Percentiles rank a stretch among this genome's conserved stretches.
phyloP scores from a whole-genome alignment of 1,284 basidiomycete genomes.

The Melampsora larici-populina region DNA sequence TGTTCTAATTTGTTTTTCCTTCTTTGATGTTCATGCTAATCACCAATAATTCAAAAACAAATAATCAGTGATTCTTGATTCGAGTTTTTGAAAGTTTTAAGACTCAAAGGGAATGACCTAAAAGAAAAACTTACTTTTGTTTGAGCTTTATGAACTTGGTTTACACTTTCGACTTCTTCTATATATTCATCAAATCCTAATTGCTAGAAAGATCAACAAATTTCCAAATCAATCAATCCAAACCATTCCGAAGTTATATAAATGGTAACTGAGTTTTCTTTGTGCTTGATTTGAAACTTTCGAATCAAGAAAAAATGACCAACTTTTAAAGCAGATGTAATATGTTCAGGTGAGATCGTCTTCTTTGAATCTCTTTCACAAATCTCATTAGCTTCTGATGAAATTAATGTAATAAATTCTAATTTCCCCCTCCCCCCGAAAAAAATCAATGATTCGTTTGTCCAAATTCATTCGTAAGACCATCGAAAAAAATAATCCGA shows the following conservation, averaged over 20 bases:
- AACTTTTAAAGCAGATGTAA: conserved; percentile 84
- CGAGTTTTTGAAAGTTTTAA: neutral
- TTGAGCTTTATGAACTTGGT: conserved; percentile 91
- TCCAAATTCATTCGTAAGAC: too few species aligned
- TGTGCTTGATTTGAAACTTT: neutral
- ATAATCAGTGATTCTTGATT: conserved; percentile 5
- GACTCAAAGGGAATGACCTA: too few species aligned
- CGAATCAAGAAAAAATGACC: too few species aligned
- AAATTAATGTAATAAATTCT: conserved; percentile 98
- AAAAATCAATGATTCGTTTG: too few species aligned
- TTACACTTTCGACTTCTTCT: conserved; percentile 81
- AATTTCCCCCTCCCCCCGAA: neutral
- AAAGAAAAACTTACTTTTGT: conserved; percentile 63
- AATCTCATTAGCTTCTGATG: conserved; percentile 95
- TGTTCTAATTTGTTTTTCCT: conserved; percentile 45
- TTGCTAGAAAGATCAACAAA: conserved; percentile 58
- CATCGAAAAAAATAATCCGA: too few species aligned
- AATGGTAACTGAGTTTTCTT: too few species aligned
- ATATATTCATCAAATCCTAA: conserved; percentile 86
- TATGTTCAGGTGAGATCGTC: conserved; percentile 97
- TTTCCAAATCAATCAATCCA: too few species aligned
- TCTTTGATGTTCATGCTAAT: conserved; percentile 35
- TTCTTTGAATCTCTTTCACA: conserved; percentile 99
- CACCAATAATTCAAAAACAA: neutral
- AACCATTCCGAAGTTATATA: too few species aligned